A percentile compares a stretch with the other conserved stretches of the same genome.
Evolutionary conservation across 164 flowering plant species (phyloP).

Genomic region (Tetrastigma voinierianum): DNA sequence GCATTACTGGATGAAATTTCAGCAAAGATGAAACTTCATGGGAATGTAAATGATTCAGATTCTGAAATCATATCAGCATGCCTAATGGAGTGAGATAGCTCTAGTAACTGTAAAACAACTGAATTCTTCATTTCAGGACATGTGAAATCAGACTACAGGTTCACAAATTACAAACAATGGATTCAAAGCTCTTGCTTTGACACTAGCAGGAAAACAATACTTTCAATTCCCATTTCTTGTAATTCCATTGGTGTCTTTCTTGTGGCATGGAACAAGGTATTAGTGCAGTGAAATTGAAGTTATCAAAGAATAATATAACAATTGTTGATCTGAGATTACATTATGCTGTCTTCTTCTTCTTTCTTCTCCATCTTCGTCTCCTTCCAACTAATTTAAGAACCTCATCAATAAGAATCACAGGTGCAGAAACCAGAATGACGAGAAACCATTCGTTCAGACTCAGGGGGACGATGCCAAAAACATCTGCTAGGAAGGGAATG

Average conservation of each 20-base stretch:
- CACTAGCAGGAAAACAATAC: too few species aligned
- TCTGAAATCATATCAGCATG: slow-evolving; percentile 13
- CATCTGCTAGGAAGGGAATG: slow-evolving; percentile 71
- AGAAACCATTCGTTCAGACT: slow-evolving; percentile 68
- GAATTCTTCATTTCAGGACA: too few species aligned
- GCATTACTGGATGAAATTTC: slow-evolving; percentile 42
- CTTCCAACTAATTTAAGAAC: slow-evolving; percentile 62
- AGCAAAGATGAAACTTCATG: slow-evolving; percentile 34
- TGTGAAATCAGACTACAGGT: too few species aligned
- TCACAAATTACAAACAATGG: too few species aligned
- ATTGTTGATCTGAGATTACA: neutral
- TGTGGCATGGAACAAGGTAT: neutral
- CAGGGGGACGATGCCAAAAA: slow-evolving; percentile 77
- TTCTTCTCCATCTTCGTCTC: slow-evolving; percentile 28
- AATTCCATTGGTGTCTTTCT: neutral
- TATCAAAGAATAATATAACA: slow-evolving; percentile 7
- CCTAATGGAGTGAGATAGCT: slow-evolving; percentile 1
- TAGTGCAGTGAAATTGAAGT: neutral
- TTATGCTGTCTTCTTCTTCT: slow-evolving; percentile 49
- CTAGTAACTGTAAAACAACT: too few species aligned
- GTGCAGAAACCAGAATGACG: slow-evolving; percentile 65
- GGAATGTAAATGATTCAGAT: slow-evolving; percentile 13
- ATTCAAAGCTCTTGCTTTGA: too few species aligned
- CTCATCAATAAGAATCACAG: slow-evolving; percentile 84
- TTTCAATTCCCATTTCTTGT: too few species aligned